Conservation (phyloP, 345 rosid genomes). For the Dimocarpus longan region DNA sequence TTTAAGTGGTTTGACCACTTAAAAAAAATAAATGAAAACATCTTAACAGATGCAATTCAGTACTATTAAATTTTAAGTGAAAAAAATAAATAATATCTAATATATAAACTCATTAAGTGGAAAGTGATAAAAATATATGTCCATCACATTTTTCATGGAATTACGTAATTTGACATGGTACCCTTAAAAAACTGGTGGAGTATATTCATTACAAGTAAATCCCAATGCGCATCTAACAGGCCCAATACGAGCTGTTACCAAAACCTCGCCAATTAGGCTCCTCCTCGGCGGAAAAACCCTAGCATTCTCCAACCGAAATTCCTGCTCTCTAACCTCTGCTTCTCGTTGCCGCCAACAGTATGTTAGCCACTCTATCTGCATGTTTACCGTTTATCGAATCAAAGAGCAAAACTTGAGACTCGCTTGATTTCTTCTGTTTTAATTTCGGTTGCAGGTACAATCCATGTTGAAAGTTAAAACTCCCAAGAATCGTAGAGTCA, state of each 20-base stretch:
- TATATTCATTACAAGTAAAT: too few relatives aligned
- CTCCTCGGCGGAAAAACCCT: neutral
- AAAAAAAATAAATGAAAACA: too few relatives aligned
- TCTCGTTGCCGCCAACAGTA: neutral
- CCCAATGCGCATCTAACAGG: neutral
- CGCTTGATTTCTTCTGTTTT: neutral
- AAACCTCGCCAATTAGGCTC: neutral
- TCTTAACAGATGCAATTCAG: too few relatives aligned
- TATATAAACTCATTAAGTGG: too few relatives aligned
- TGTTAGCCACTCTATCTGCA: neutral
- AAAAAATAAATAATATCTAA: too few relatives aligned
- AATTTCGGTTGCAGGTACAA: slow-evolving; percentile 9
- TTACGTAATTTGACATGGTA: too few relatives aligned
- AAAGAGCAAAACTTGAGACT: neutral
- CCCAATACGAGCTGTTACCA: neutral
- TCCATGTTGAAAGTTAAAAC: slow-evolving; percentile 62
- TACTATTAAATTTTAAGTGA: too few relatives aligned
- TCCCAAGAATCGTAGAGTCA: slow-evolving; percentile 52
- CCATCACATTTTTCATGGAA: too few relatives aligned
- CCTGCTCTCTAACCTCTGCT: neutral
- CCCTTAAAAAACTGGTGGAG: neutral
- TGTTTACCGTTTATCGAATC: neutral
- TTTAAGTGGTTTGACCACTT: too few relatives aligned
- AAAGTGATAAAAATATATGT: too few relatives aligned
- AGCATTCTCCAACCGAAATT: neutral